phyloP scores from a whole-genome alignment of 169 alveolate species.

The Plasmodium knowlesi region DNA sequence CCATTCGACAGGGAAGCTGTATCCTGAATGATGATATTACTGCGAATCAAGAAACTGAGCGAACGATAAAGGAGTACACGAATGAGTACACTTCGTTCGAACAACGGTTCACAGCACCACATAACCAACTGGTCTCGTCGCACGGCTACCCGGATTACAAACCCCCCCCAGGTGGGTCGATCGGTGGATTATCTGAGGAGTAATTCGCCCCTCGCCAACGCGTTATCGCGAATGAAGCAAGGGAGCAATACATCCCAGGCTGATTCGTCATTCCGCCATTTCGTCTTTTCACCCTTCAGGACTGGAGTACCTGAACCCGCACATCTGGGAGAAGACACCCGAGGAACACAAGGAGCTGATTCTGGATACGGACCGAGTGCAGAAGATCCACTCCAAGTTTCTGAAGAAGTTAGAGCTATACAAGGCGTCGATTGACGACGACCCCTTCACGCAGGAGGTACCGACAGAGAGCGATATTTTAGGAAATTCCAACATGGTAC shows the following conservation, averaged over 20 bases:
- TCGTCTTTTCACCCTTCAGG: slow-evolving; percentile 7
- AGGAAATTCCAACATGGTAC: slow-evolving; percentile 28
- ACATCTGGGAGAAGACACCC: slow-evolving; percentile 72
- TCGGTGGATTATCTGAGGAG: no score
- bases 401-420: slow-evolving; percentile 66
- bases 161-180: slow-evolving; percentile 43
- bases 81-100: slow-evolving; percentile 34
- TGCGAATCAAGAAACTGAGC: slow-evolving; percentile 9
- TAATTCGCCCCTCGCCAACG: no score
- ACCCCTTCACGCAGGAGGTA: slow-evolving; percentile 75
- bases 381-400: slow-evolving; percentile 65
- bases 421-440: slow-evolving; percentile 75
- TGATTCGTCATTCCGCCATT: not conserved
- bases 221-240: no score
- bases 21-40: slow-evolving; percentile 41
- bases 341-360: slow-evolving; percentile 74
- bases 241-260: no score
- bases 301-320: slow-evolving; percentile 71
- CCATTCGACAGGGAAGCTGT: slow-evolving; percentile 71
- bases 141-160: slow-evolving; percentile 50
- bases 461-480: slow-evolving; percentile 61
- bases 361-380: slow-evolving; percentile 71
- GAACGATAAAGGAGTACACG: slow-evolving; percentile 50
- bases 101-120: slow-evolving; percentile 28
- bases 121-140: slow-evolving; percentile 15